A percentile compares a stretch with the other conserved stretches of the same genome.
Conservation (phyloP, 768 basidiomycete species). For the Lactarius hatsudake region DNA sequence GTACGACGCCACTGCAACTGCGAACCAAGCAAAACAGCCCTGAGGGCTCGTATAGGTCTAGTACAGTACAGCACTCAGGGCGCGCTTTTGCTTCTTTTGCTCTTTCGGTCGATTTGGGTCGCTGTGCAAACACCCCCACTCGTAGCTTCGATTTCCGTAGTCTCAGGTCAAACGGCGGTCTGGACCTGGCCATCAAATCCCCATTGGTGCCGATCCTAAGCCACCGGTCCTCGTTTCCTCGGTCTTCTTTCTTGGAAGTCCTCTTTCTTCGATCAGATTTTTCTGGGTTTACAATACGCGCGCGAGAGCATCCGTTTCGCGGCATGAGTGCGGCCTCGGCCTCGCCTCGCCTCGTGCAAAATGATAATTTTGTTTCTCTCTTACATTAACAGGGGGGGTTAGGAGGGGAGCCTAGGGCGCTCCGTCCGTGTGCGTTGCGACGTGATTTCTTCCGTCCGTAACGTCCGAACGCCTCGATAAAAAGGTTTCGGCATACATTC, state of each 20-base stretch:
- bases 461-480: no score
- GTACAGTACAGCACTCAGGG: neutral
- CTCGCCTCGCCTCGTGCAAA: neutral
- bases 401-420: constrained; percentile 7
- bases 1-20: neutral
- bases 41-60: neutral
- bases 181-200: neutral
- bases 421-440: constrained; percentile 5
- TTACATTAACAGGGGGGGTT: neutral
- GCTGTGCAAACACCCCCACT: neutral
- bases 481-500: neutral
- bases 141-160: neutral
- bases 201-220: neutral
- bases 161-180: neutral
- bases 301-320: neutral
- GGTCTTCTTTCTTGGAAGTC: neutral
- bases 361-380: neutral
- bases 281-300: neutral
- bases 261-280: constrained; percentile 10
- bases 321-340: neutral
- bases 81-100: neutral
- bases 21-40: neutral
- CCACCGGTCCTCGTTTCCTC: neutral
- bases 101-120: neutral
- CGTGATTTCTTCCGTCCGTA: neutral